A percentile compares a stretch with the other conserved stretches of the same genome.
phyloP scores from a whole-genome alignment of 2,329 filamentous ascomycete species.

The Monosporascus sp. region DNA sequence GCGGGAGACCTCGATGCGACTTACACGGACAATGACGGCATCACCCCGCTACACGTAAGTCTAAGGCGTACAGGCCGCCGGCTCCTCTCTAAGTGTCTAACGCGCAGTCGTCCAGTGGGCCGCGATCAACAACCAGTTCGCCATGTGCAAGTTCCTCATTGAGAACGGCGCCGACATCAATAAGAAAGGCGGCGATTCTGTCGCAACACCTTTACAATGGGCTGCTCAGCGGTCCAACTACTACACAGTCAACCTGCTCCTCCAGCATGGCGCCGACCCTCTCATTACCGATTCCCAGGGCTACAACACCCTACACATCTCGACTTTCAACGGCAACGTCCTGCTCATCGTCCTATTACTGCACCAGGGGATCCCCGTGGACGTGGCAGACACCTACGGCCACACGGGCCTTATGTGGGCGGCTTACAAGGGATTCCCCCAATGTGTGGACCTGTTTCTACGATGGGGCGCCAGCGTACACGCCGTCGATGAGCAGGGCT shows the following conservation, averaged over 20 bases:
- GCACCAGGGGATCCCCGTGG: constrained; percentile 92
- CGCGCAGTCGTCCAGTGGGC: constrained; percentile 65
- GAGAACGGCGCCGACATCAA: constrained; percentile 84
- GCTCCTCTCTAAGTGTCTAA: not conserved
- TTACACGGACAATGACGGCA: constrained; percentile 84
- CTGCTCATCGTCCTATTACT: constrained; percentile 83
- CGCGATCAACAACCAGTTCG: constrained; percentile 97
- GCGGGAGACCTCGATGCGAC: constrained; percentile 74
- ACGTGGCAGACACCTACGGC: constrained; percentile 81
- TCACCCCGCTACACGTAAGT: constrained; percentile 88
- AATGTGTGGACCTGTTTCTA: constrained; percentile 86
- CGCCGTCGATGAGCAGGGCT: constrained; percentile 83
- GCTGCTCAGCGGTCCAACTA: constrained; percentile 95
- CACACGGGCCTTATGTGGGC: constrained; percentile 99
- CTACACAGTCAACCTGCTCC: constrained; percentile 88
- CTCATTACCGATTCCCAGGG: constrained; percentile 90
- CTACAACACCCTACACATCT: constrained; percentile 96
- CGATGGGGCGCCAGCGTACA: constrained; percentile 95
- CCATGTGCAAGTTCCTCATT: constrained; percentile 93
- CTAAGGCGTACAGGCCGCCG: constrained; percentile 1
- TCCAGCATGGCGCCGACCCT: constrained; percentile 87
- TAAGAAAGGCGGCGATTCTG: constrained; percentile 88
- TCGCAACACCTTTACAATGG: constrained; percentile 94
- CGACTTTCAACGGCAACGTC: constrained; percentile 94
- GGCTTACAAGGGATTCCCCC: constrained; percentile 92